Conservation (phyloP, 331 rosid genomes). For the Stylosanthes scabra region DNA sequence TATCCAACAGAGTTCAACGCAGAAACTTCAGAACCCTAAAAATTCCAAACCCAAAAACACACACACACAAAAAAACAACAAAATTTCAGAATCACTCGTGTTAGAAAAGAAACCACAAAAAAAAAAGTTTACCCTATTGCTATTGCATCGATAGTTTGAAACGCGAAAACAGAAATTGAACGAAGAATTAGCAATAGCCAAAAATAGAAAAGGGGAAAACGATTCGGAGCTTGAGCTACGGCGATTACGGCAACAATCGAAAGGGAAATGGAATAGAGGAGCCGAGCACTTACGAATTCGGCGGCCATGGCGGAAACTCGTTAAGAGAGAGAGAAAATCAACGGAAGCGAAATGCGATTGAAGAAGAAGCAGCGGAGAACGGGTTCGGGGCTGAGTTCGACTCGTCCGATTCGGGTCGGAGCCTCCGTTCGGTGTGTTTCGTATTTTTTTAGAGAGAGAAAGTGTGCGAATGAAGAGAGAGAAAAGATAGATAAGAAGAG, state of each 20-base stretch:
- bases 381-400: conserved; percentile 46
- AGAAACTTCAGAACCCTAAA: conserved; percentile 77
- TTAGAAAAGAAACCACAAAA: too few relatives aligned
- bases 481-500: conserved; percentile 45
- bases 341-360: conserved; percentile 52
- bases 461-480: conserved; percentile 53
- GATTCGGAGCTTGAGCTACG: conserved; percentile 35
- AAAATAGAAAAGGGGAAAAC: not conserved
- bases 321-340: conserved; percentile 28
- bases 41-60: conserved; percentile 40
- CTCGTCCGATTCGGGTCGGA: conserved; percentile 52
- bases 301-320: conserved; percentile 37
- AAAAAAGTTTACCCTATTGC: conserved; percentile 39
- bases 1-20: conserved; percentile 41
- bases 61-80: not conserved
- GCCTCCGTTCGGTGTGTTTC: conserved; percentile 47
- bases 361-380: conserved; percentile 34
- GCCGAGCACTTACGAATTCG: conserved; percentile 63
- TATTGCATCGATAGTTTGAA: conserved; percentile 41
- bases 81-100: conserved; percentile 39
- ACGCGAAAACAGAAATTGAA: not conserved
- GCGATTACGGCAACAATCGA: conserved; percentile 44
- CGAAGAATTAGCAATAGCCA: conserved; percentile 32
- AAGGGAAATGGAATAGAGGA: conserved; percentile 39
- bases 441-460: conserved; percentile 42